A percentile compares a stretch with the other conserved stretches of the same genome.
Evolutionary conservation across 2,329 filamentous ascomycete genomes (phyloP).

Genomic region (Claviceps africana): DNA sequence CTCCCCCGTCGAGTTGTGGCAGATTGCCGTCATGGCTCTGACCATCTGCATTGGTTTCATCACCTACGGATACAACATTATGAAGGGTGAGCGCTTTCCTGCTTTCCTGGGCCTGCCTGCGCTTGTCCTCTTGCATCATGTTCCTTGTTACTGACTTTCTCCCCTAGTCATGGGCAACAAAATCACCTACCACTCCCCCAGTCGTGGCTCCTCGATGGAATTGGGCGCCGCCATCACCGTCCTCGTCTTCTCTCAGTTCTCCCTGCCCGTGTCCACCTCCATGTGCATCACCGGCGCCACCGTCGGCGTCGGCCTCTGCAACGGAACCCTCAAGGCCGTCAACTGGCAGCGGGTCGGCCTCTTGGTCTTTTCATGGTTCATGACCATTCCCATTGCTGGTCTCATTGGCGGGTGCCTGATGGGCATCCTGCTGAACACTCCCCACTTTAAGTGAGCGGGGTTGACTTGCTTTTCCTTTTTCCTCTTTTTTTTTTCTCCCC

Average conservation of each 20-base stretch:
- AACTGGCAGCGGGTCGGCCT: conserved; percentile 63
- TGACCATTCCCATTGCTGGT: conserved; percentile 30
- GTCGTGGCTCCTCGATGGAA: conserved; percentile 56
- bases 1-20: conserved; percentile 57
- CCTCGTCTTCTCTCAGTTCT: conserved; percentile 61
- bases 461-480: neutral
- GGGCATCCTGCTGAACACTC: conserved; percentile 26
- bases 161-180: conserved; percentile 62
- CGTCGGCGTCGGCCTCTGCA: conserved; percentile 65
- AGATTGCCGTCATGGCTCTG: conserved; percentile 53
- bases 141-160: neutral
- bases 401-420: conserved; percentile 26
- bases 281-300: conserved; percentile 74
- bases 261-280: conserved; percentile 61
- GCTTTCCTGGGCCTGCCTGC: neutral
- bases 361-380: conserved; percentile 47
- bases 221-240: conserved; percentile 67
- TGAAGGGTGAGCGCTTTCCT: conserved; percentile 46
- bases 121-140: neutral
- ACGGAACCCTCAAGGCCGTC: conserved; percentile 55
- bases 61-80: conserved; percentile 74
- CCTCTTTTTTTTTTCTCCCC: neutral
- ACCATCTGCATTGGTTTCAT: conserved; percentile 53
- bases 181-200: conserved; percentile 54
- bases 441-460: conserved; percentile 15